Evolutionary conservation across 2,329 filamentous ascomycete species (phyloP), one percentile per base, ranked within the genome.

Genomic region (Colletotrichum sp.): DNA sequence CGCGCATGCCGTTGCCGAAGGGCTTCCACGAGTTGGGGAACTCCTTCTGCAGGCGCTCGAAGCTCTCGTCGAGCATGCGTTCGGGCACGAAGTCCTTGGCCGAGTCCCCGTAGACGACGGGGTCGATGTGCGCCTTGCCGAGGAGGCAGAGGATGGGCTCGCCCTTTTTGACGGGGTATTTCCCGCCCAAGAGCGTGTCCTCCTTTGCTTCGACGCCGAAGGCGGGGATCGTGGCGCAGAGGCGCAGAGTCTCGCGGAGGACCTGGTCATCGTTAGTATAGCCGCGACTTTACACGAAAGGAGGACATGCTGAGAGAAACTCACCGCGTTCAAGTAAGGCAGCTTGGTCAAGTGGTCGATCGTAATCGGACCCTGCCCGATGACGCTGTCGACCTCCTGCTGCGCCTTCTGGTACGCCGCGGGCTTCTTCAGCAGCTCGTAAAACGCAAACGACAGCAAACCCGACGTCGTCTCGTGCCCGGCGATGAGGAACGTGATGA

Each of bases 391-490:
- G 8, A 95, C 91, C 80, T 96, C 94, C 75, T 92, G 82, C 78
- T 93, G 93, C 0, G 92, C 92, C 77, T 91, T 92, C 49, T 84
- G 84, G 77, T 93, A 91, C 3, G 87, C 86, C 2, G 89, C 87
- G 0, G 93, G 93, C 78, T 93, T 88, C 81, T 92, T 93, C 39
- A 94, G 82, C 3, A 96, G 86, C 71, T 93, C 88, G 80, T 92
- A 93, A 66, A 94, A 90, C 0, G 89, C 84, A 80, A 94, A 95
- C 0, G 92, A 90, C 15, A 95, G 82, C 18, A 93, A 84, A 4
- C 93, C 93, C 3, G 92, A 91, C 0, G 94, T 94, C 0, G 94
- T 96, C 78, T 94, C 93, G 79, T 94, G 92, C 7, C 92, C 90
- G 65, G 92, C 92, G 78, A 92, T 91, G n/a, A 94, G 83, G 79